A percentile compares a stretch with the other conserved stretches of the same genome.
These are phyloP conservation scores for Flaveria ramosissima DNA, from an alignment of 129 eudicot species.

Conservation along the genomic window DNA sequence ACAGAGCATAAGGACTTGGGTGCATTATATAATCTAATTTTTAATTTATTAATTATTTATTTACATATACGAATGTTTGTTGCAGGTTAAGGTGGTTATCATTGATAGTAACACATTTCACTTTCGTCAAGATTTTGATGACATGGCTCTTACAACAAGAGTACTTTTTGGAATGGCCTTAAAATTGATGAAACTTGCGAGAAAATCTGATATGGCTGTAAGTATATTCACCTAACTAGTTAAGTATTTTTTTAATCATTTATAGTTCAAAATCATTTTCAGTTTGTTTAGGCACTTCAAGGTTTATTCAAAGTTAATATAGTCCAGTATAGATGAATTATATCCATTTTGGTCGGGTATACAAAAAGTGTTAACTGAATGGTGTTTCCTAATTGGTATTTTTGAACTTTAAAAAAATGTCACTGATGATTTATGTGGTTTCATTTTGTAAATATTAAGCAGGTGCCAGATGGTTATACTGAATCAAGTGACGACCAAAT, in stretches of 20 bases:
- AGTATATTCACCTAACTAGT: constrained; percentile 25
- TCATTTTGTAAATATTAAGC: constrained; percentile 29
- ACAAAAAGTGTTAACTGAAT: constrained; percentile 6
- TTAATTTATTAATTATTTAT: neutral
- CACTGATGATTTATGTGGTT: neutral
- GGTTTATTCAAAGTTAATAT: neutral
- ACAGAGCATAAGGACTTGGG: constrained; percentile 82
- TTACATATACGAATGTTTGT: constrained; percentile 11
- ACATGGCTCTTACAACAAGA: constrained; percentile 88
- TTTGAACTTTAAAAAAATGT: neutral
- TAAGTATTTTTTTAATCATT: neutral
- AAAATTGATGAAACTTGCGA: constrained; percentile 82
- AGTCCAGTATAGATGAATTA: constrained; percentile 1
- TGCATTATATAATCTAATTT: constrained; percentile 7
- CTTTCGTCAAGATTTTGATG: constrained; percentile 97
- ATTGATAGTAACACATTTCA: constrained; percentile 87
- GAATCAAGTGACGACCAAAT: constrained; percentile 88
- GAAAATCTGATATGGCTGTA: constrained; percentile 72
- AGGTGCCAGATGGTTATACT: constrained; percentile 84
- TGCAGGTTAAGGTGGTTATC: constrained; percentile 81
- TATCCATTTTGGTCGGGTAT: constrained; percentile 4
- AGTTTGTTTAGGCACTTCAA: constrained; percentile 1
- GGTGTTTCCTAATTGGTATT: neutral
- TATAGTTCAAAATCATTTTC: neutral
- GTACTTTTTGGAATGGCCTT: constrained; percentile 78